phyloP scores from a whole-genome alignment of 2,329 filamentous ascomycete species.

The Hirsutella minnesotensis region DNA sequence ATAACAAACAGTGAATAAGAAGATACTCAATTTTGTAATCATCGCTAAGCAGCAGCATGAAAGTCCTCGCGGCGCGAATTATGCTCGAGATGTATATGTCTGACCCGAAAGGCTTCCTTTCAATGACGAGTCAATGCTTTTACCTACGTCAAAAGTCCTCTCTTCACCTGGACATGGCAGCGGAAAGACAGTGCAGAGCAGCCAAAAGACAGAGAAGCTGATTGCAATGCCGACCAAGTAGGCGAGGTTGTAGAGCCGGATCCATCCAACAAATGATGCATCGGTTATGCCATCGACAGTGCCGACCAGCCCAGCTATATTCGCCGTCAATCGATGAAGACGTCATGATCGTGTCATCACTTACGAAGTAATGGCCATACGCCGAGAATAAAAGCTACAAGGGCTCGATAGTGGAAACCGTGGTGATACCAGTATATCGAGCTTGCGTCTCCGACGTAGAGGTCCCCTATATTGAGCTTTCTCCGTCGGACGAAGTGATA shows the following conservation, averaged over 20 bases:
- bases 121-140: no score
- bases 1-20: no score
- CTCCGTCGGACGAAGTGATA: slow-evolving; percentile 18
- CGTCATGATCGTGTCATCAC: background rate
- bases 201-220: slow-evolving; percentile 6
- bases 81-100: no score
- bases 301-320: slow-evolving; percentile 4
- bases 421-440: slow-evolving; percentile 24
- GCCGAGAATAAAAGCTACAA: slow-evolving; percentile 12
- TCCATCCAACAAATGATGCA: slow-evolving; percentile 2
- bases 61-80: no score
- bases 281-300: slow-evolving; percentile 5
- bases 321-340: background rate
- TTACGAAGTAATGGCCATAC: background rate
- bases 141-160: no score
- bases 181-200: slow-evolving; percentile 5
- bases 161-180: no score
- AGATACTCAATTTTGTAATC: no score
- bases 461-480: slow-evolving; percentile 23
- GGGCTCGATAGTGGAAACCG: slow-evolving; percentile 24
- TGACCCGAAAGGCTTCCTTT: no score
- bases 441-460: slow-evolving; percentile 19
- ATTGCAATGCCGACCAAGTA: slow-evolving; percentile 7
- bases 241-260: slow-evolving; percentile 7
- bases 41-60: no score